Evolutionary conservation across 1,284 basidiomycete species (phyloP).

Genomic region (Athelia sp.): DNA sequence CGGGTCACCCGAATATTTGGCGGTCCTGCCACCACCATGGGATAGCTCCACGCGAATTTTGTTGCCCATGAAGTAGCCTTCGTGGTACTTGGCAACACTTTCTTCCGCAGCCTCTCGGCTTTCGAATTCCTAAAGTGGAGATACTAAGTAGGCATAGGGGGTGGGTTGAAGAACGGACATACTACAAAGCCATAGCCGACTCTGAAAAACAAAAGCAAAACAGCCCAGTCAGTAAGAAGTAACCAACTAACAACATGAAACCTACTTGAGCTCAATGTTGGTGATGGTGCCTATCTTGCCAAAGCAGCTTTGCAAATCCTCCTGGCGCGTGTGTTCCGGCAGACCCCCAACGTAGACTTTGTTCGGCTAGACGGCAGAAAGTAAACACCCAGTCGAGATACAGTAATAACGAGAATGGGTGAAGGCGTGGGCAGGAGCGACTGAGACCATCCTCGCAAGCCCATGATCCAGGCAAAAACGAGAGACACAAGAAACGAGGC

Average conservation of each 20-base stretch:
- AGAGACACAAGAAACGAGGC: conserved; percentile 16
- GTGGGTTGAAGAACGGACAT: conserved; percentile 23
- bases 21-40: conserved; percentile 74
- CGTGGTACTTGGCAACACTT: conserved; percentile 79
- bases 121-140: conserved; percentile 66
- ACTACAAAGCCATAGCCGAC: conserved; percentile 84
- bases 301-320: conserved; percentile 79
- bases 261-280: conserved; percentile 79
- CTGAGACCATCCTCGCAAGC: conserved; percentile 12
- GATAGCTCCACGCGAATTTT: conserved; percentile 83
- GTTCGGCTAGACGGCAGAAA: conserved; percentile 72
- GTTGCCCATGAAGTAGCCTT: conserved; percentile 85
- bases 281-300: conserved; percentile 75
- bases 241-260: conserved; percentile 17
- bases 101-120: conserved; percentile 74
- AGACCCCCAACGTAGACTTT: conserved; percentile 87
- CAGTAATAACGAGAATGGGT: conserved; percentile 38
- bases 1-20: conserved; percentile 71
- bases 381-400: conserved; percentile 56
- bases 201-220: conserved; percentile 29
- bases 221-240: conserved; percentile 1
- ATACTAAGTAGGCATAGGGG: conserved; percentile 2
- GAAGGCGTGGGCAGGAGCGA: conserved; percentile 34
- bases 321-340: conserved; percentile 77
- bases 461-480: conserved; percentile 19